phyloP scores from a whole-genome alignment of 148 eudicot genomes.

The Heliosperma pusillum region DNA sequence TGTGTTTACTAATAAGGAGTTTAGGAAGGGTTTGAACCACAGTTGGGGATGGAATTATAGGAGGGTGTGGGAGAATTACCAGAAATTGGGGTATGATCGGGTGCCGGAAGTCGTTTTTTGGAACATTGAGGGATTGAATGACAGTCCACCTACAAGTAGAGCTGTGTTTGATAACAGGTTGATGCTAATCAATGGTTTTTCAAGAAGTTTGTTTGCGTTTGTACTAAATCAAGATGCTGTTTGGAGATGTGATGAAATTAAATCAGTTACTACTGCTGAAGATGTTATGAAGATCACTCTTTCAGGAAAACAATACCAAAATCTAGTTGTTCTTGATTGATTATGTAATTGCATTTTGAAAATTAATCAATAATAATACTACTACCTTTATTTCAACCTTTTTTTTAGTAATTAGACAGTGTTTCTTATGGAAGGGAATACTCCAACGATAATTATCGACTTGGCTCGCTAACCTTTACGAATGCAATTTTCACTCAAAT shows the following conservation, averaged over 20 bases:
- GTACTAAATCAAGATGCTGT: conserved; percentile 13
- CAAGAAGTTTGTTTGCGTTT: conserved; percentile 16
- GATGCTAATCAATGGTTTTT: conserved; percentile 22
- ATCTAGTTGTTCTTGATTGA: conserved; percentile 20
- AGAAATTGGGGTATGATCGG: conserved; percentile 9
- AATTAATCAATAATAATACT: too few species aligned
- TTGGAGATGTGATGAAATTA: conserved; percentile 15
- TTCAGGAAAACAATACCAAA: conserved; percentile 20
- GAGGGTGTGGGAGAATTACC: conserved; percentile 16
- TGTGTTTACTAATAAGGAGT: conserved; percentile 20
- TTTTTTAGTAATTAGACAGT: too few species aligned
- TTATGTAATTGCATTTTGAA: not conserved
- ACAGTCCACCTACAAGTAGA: conserved; percentile 6
- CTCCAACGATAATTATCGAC: not conserved
- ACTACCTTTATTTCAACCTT: not conserved
- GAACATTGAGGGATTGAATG: conserved; percentile 18
- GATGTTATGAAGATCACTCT: conserved; percentile 22
- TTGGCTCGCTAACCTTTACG: not conserved
- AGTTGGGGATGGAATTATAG: conserved; percentile 25
- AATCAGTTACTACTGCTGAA: conserved; percentile 18
- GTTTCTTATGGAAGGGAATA: too few species aligned
- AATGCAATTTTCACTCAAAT: not conserved
- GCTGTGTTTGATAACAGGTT: not conserved
- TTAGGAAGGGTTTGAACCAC: conserved; percentile 4
- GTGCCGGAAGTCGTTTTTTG: conserved; percentile 22